phyloP scores from a whole-genome alignment of 805 yeast species.

The Zygotorulaspora danielsina region DNA sequence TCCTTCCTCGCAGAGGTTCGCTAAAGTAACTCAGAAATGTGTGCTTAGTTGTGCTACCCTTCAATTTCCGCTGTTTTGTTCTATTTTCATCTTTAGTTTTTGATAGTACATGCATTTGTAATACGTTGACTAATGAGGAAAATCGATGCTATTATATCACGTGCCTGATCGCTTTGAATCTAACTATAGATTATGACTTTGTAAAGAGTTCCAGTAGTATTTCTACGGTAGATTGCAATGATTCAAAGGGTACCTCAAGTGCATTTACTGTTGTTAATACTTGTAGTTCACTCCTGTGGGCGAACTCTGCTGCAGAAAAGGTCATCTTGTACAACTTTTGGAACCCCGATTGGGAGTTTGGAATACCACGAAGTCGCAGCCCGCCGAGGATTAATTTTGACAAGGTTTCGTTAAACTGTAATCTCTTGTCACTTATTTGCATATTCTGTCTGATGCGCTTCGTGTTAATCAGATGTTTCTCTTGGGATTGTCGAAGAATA shows the following conservation, averaged over 20 bases:
- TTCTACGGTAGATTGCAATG: slow-evolving; percentile 37
- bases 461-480: slow-evolving; percentile 13
- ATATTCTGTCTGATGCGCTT: slow-evolving; percentile 19
- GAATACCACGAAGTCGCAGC: slow-evolving; percentile 35
- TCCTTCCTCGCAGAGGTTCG: not conserved
- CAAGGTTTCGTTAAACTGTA: slow-evolving; percentile 31
- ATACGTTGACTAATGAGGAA: not conserved
- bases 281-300: slow-evolving; percentile 31
- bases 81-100: no score
- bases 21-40: no score
- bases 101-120: no score
- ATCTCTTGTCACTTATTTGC: slow-evolving; percentile 24
- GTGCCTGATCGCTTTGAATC: no score
- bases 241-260: slow-evolving; percentile 28
- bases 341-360: slow-evolving; percentile 29
- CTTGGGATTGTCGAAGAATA: slow-evolving; percentile 22
- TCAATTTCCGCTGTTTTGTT: no score
- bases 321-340: slow-evolving; percentile 38
- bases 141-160: not conserved
- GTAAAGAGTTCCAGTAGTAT: slow-evolving; percentile 35
- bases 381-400: slow-evolving; percentile 38
- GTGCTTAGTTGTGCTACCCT: no score
- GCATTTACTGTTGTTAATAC: slow-evolving; percentile 10
- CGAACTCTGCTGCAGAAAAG: slow-evolving; percentile 38
- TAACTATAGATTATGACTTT: slow-evolving; percentile 19